Conservation (phyloP, 1,284 basidiomycete species). For the Trichosporon sp. region DNA sequence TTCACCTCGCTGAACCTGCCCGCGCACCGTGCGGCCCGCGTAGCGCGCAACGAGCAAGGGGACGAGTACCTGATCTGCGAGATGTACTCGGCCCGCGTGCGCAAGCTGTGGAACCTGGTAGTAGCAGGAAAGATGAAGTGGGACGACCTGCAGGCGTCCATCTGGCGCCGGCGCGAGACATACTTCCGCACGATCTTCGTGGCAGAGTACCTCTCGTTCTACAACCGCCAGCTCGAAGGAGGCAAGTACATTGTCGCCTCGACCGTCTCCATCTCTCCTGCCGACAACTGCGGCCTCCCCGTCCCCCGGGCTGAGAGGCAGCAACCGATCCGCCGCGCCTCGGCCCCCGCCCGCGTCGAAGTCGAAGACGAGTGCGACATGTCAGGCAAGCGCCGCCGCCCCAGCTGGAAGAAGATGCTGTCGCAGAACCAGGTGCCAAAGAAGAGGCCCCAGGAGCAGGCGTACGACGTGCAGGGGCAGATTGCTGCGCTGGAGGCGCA, state of each 20-base stretch:
- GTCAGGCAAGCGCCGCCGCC: not conserved
- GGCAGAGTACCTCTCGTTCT: not conserved
- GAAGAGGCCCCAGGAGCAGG: not conserved
- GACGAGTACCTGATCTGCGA: conserved; percentile 1
- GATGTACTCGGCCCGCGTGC: not conserved
- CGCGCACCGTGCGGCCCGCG: not conserved
- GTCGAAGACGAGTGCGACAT: not conserved
- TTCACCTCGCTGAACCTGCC: not conserved
- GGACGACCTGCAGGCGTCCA: not conserved
- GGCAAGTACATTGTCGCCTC: not conserved
- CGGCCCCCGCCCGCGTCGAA: not conserved
- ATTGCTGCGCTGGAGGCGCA: not conserved
- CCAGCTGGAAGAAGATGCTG: not conserved
- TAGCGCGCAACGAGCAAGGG: not conserved
- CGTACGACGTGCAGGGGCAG: not conserved
- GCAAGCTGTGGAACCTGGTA: not conserved
- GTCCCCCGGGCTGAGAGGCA: too few relatives aligned
- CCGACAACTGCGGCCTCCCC: not conserved
- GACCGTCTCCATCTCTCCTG: not conserved
- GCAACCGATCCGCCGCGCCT: not conserved
- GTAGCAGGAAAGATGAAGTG: not conserved
- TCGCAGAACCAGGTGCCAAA: not conserved
- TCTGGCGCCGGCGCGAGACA: not conserved
- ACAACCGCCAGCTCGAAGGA: not conserved
- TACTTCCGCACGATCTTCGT: not conserved